Evolutionary conservation across 1,284 basidiomycete species (phyloP), one percentile per base, ranked within the genome.

Genomic region (Macrocystidia cucumis): DNA sequence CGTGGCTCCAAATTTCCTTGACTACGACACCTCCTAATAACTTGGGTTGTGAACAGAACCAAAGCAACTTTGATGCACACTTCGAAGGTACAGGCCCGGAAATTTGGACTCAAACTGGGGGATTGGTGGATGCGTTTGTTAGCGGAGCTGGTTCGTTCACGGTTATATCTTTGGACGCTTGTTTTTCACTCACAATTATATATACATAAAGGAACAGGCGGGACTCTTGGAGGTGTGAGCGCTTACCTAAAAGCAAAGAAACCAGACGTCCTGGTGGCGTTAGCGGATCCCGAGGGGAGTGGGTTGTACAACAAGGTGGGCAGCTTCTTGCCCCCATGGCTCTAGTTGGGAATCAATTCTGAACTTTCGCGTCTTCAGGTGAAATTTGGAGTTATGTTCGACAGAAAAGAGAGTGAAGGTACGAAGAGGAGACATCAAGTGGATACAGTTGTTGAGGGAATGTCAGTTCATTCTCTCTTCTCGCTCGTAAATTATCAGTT

Each of bases 381-480:
- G 38, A 90, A 87, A 59, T 74, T 81, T 46, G 93, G 91, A 5
- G 96, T 98, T 13, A 89, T 98, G 90, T 98, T 85, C 52, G 88
- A 92, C 50, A 63, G 65, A 3, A 90, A 79, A 46, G 96, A 98
- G 62, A 82, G 79, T 23, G 96, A 99, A 60, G 95, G 96, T 2
- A 96, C 83, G n/a, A 89, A 91, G 47, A 62, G 96, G 44, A 66
- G 95, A 32, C 89, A 95, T 55, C 91, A 96, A 54, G 90, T 95
- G 11, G 92, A 96, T 51, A 95, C 91, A 0, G 79, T 93, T 17
- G 88, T 90, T 18, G 86, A 89, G 57, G 87, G 86, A 40, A 88
- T 89, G 83, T 85, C 44, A 40, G 82, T 65, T 9, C 13, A 24
- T 16, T 31, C 4, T 18, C 13, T 27, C 22, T 19, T 23, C 29